Evolutionary conservation across 805 yeast genomes (phyloP).

Genomic region (Myxozyma monticola): DNA sequence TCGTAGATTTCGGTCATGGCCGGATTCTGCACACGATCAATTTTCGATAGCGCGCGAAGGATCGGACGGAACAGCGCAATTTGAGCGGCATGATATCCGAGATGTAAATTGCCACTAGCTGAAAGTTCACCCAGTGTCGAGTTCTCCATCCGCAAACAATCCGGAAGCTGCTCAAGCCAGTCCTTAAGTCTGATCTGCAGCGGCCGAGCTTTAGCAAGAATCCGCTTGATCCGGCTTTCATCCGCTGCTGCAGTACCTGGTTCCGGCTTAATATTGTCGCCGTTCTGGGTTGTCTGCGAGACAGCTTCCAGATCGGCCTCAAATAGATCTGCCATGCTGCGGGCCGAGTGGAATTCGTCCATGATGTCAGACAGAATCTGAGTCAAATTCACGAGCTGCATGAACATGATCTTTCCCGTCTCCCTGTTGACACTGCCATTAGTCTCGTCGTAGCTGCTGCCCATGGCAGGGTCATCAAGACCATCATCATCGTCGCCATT

Average conservation of each 20-base stretch:
- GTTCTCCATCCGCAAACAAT: slow-evolving; percentile 32
- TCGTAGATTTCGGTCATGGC: slow-evolving; percentile 28
- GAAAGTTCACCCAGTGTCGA: slow-evolving; percentile 33
- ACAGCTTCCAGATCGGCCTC: slow-evolving; percentile 12
- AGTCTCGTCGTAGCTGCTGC: slow-evolving; percentile 4
- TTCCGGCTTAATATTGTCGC: background rate
- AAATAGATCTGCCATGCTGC: slow-evolving; percentile 18
- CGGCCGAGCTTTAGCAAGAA: slow-evolving; percentile 29
- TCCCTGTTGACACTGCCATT: slow-evolving; percentile 30
- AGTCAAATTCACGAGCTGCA: slow-evolving; percentile 39
- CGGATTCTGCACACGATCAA: slow-evolving; percentile 22
- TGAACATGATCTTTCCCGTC: slow-evolving; percentile 36
- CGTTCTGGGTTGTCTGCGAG: slow-evolving; percentile 3
- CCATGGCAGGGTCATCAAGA: slow-evolving; percentile 12
- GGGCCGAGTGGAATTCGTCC: slow-evolving; percentile 29
- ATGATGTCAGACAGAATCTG: slow-evolving; percentile 40
- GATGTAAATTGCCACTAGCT: slow-evolving; percentile 33
- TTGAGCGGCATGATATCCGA: slow-evolving; percentile 35
- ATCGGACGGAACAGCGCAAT: slow-evolving; percentile 34
- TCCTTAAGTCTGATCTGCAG: slow-evolving; percentile 37
- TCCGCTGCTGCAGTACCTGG: slow-evolving; percentile 9
- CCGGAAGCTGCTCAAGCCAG: slow-evolving; percentile 42
- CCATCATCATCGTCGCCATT: slow-evolving; percentile 15
- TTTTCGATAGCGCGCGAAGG: slow-evolving; percentile 27
- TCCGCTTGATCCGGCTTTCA: slow-evolving; percentile 19